Conservation (phyloP, 1,284 basidiomycete genomes). For the Takashimella koratensis region DNA sequence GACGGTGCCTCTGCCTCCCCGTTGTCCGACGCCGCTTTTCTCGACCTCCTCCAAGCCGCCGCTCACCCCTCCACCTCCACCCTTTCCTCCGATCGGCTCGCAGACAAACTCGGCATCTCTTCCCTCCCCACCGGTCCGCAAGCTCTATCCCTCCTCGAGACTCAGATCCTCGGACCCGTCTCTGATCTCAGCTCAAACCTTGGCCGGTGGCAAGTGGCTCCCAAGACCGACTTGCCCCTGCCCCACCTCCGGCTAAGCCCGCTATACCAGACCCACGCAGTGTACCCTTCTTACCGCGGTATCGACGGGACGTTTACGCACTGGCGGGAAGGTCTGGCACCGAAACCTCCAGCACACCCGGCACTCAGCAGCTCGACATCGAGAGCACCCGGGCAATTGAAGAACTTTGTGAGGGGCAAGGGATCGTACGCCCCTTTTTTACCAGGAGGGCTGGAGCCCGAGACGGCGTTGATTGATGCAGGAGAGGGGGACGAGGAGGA, state of each 20-base stretch:
- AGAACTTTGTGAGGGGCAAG: constrained; percentile 87
- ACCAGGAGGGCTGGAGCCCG: constrained; percentile 70
- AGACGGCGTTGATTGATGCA: constrained; percentile 20
- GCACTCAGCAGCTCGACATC: constrained; percentile 77
- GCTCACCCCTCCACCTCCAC: constrained; percentile 17
- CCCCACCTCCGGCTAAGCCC: constrained; percentile 62
- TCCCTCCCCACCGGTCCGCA: constrained; percentile 19
- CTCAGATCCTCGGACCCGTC: constrained; percentile 38
- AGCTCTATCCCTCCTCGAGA: constrained; percentile 31
- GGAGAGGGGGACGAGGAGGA: constrained; percentile 22
- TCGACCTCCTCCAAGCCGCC: constrained; percentile 26
- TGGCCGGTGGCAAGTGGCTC: constrained; percentile 43
- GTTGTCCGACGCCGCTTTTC: constrained; percentile 7
- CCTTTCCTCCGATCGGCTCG: constrained; percentile 31
- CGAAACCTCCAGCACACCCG: constrained; percentile 55
- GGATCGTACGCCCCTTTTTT: constrained; percentile 86
- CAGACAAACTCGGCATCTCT: constrained; percentile 29
- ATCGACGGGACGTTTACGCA: constrained; percentile 74
- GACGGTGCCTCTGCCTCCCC: constrained; percentile 1
- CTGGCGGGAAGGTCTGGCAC: constrained; percentile 60
- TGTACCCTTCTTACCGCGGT: constrained; percentile 72
- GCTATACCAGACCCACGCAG: constrained; percentile 69
- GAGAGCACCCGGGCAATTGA: constrained; percentile 70
- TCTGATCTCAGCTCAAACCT: constrained; percentile 30
- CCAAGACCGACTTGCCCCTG: constrained; percentile 30